Evolutionary conservation across 2,329 filamentous ascomycete species (phyloP).

Genomic region (Xylariaceae sp.): DNA sequence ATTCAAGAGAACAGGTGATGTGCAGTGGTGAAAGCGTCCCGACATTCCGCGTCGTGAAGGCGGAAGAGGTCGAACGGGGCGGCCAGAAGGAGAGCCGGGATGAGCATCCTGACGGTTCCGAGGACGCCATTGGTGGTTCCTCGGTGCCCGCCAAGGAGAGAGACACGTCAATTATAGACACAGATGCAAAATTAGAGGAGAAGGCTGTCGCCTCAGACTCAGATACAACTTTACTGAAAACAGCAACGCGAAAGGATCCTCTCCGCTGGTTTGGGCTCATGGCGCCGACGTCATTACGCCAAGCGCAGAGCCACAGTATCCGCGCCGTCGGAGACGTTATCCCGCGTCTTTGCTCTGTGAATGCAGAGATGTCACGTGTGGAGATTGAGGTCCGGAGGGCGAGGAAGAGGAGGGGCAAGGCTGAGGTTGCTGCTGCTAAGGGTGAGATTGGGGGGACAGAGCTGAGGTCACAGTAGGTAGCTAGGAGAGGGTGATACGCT

Average conservation of each 20-base stretch:
- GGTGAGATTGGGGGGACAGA: conserved; percentile 8
- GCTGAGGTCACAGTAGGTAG: neutral
- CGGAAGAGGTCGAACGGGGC: neutral
- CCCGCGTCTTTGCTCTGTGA: conserved; percentile 55
- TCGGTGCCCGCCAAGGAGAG: neutral
- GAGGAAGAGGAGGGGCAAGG: conserved; percentile 53
- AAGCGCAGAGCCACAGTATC: conserved; percentile 59
- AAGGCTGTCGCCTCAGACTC: neutral
- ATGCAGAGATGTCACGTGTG: conserved; percentile 58
- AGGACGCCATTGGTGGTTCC: neutral
- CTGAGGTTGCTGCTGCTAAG: conserved; percentile 30
- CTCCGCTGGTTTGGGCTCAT: conserved; percentile 57
- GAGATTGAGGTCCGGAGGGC: conserved; percentile 68
- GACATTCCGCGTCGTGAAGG: neutral
- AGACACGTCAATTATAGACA: neutral
- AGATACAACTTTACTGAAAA: neutral
- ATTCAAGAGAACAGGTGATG: too few relatives aligned
- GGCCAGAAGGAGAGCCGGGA: neutral
- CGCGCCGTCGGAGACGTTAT: conserved; percentile 56
- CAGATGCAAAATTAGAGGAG: neutral
- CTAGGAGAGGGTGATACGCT: neutral
- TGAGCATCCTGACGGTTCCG: neutral
- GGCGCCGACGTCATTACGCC: conserved; percentile 49
- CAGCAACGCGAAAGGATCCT: conserved; percentile 46
- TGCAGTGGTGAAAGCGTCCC: neutral